Evolutionary conservation across 2,329 filamentous ascomycete genomes (phyloP).

Genomic region (Ceratocystis smalleyi): DNA sequence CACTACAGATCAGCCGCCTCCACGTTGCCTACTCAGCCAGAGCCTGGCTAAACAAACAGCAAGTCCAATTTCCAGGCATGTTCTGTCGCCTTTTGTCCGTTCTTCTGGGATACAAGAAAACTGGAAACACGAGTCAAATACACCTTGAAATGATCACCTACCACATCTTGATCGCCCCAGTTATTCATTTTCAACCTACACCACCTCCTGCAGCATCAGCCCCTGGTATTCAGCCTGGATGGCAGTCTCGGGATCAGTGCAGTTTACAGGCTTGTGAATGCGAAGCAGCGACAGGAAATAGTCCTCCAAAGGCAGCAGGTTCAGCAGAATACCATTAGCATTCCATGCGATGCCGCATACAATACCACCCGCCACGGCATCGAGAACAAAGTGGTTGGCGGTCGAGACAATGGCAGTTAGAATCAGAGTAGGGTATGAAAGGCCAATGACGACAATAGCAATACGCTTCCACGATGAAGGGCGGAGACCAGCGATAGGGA

Average conservation of each 20-base stretch:
- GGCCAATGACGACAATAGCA: constrained; percentile 32
- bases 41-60: background rate
- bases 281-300: constrained; percentile 48
- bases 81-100: background rate
- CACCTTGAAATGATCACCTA: background rate
- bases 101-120: background rate
- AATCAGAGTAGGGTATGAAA: constrained; percentile 50
- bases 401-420: constrained; percentile 54
- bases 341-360: constrained; percentile 52
- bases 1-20: background rate
- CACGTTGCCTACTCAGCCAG: background rate
- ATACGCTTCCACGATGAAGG: constrained; percentile 36
- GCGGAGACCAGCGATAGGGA: constrained; percentile 44
- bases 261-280: constrained; percentile 47
- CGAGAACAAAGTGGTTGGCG: constrained; percentile 58
- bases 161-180: background rate
- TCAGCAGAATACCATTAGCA: constrained; percentile 39
- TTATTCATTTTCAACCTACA: background rate
- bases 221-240: constrained; percentile 25
- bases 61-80: background rate
- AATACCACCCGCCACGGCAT: constrained; percentile 51
- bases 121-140: background rate
- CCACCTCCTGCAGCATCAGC: constrained; percentile 18
- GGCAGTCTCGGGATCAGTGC: constrained; percentile 26
- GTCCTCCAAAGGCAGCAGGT: constrained; percentile 50